Base-by-base conservation (phyloP, 345 rosid genomes). In the Eucalyptus virginea region DNA sequence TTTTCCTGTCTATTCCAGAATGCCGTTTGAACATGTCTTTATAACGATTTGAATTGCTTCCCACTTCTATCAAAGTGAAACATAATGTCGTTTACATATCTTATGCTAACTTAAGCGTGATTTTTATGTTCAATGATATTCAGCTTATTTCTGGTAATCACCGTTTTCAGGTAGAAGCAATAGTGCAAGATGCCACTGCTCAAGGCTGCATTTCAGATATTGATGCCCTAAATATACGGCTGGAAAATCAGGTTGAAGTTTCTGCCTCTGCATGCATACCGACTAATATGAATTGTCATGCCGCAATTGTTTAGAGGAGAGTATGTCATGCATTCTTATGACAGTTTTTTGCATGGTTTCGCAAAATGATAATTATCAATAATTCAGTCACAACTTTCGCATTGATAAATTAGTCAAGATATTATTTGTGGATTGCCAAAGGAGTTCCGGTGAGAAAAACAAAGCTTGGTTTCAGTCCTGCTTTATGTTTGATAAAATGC, bases 201-300 rank as follows among this genome's bases (percentile, higher is more conserved):
- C 94, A 93, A 67, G 99, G 99, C 48, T 89, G 91, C 94, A 96
- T 98, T 89, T 94, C 98, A 44, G 80, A 90, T 87, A 88, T 95
- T 81, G 95, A 93, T 80, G 99, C 96, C 80, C 97, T 97, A 86
- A 95, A 98, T 92, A 89, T 96, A 87, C 94, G 88, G 88, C 89
- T 97, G 88, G 99, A 96, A 91, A 93, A 89, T 93, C 99, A 96
- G 98, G 99, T 98, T 6, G 51, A 52, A 51, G 40, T 56, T 86
- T 93, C 88, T 77, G 80, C 42, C 80, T 69, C 44, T 37, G 32
- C 81, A 49, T 88, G 8, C 45, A 72, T 88, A 32, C 58, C 32
- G 48, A 17, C 81, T 88, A 42, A 56, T 11, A 47, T 6, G 34
- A 37, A n/a, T 44, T 87, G 81, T 45, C 17, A 8, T 62, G 77